A percentile compares a stretch with the other conserved stretches of the same genome.
These are phyloP conservation scores for Sophora flavescens DNA, from an alignment of 306 rosid genomes.

Conservation along the genomic window DNA sequence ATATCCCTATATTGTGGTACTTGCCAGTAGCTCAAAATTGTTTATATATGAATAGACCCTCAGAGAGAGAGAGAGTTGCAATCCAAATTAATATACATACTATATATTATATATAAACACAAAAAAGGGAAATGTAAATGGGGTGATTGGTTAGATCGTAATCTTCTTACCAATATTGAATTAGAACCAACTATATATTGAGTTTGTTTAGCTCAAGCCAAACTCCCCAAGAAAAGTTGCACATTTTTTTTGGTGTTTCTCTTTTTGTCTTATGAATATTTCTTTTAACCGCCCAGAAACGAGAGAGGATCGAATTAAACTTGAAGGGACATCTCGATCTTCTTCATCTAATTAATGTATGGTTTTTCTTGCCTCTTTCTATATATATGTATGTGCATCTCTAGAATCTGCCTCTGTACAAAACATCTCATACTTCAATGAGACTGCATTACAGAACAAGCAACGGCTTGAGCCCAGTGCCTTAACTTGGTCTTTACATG, in stretches of 20 bases:
- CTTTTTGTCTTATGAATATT: neutral
- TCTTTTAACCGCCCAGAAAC: neutral
- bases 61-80: conserved; percentile 26
- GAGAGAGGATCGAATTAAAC: neutral
- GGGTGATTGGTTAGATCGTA: conserved; percentile 22
- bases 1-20: conserved; percentile 23
- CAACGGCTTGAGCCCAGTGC: conserved; percentile 99
- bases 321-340: conserved; percentile 6
- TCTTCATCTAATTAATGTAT: neutral
- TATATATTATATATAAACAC: conserved; percentile 32
- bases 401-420: conserved; percentile 56
- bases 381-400: conserved; percentile 4
- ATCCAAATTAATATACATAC: neutral
- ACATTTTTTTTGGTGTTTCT: neutral
- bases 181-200: conserved; percentile 9
- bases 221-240: conserved; percentile 11
- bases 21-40: conserved; percentile 34
- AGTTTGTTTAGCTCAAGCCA: conserved; percentile 32
- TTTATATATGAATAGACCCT: conserved; percentile 18
- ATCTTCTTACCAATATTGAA: conserved; percentile 33
- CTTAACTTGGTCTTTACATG: conserved; percentile 85
- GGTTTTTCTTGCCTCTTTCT: neutral
- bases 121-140: conserved; percentile 14
- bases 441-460: conserved; percentile 91
- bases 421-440: conserved; percentile 44